These are phyloP conservation scores for Cerioporus squamosus DNA, from an alignment of 1,284 basidiomycete species.

Conservation along the genomic window DNA sequence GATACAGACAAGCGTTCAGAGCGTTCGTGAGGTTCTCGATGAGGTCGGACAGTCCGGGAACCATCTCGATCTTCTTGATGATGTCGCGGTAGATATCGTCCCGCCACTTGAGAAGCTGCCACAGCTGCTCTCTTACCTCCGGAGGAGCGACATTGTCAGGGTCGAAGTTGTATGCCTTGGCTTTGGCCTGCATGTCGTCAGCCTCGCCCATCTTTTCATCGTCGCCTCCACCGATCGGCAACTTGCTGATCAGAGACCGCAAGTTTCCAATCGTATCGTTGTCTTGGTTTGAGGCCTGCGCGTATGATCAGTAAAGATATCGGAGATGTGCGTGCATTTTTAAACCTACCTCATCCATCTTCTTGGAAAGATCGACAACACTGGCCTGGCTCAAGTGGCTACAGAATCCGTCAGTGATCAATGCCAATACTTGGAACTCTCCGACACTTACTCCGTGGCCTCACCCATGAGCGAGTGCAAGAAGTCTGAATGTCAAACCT, in stretches of 20 bases:
- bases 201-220: conserved; percentile 56
- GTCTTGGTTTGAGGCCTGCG: conserved; percentile 37
- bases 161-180: conserved; percentile 60
- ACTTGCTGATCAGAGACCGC: conserved; percentile 54
- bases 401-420: not conserved
- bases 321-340: not conserved
- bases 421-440: not conserved
- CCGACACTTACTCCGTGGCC: conserved; percentile 45
- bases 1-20: conserved; percentile 61
- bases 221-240: conserved; percentile 52
- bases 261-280: conserved; percentile 47
- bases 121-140: conserved; percentile 71
- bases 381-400: conserved; percentile 73
- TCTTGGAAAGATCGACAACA: conserved; percentile 78
- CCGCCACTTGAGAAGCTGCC: conserved; percentile 76
- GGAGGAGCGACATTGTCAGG: conserved; percentile 65
- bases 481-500: conserved; percentile 64
- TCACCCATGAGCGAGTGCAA: conserved; percentile 64
- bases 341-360: conserved; percentile 55
- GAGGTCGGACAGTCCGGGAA: conserved; percentile 72
- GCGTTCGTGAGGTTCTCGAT: conserved; percentile 69
- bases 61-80: conserved; percentile 60
- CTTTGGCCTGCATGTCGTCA: conserved; percentile 53
- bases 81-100: conserved; percentile 61
- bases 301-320: not conserved